Evolutionary conservation across 441 rosid genomes (phyloP).

Genomic region (Mallotus japonicus): DNA sequence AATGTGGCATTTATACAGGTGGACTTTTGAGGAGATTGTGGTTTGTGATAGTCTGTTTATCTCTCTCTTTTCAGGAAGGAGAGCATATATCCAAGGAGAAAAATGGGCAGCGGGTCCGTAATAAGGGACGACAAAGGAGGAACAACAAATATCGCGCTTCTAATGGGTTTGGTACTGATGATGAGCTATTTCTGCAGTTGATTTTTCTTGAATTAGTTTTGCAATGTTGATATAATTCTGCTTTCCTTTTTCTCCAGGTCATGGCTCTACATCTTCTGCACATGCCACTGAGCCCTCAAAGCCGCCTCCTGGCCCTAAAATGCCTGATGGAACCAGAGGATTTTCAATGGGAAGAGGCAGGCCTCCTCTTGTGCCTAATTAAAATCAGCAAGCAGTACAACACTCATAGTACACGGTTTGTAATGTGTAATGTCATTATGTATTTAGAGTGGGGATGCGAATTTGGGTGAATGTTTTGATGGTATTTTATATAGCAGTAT

Average conservation of each 20-base stretch:
- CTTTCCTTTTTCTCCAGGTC: constrained; percentile 38
- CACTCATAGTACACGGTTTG: not conserved
- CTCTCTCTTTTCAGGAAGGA: constrained; percentile 39
- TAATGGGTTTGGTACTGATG: constrained; percentile 41
- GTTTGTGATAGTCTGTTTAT: not conserved
- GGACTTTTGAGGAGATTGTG: not conserved
- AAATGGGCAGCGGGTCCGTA: constrained; percentile 53
- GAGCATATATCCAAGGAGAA: constrained; percentile 55
- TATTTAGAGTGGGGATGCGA: constrained; percentile 15
- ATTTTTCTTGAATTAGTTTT: not conserved
- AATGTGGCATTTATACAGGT: not conserved
- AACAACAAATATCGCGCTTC: constrained; percentile 46
- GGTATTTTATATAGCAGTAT: not conserved
- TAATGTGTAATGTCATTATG: not conserved
- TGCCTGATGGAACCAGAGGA: constrained; percentile 98
- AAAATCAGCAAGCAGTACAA: constrained; percentile 20
- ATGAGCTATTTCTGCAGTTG: not conserved
- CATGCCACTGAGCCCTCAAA: constrained; percentile 54
- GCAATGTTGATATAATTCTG: not conserved
- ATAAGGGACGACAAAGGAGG: constrained; percentile 53
- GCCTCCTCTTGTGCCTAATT: constrained; percentile 39
- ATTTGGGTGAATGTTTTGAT: constrained; percentile 3
- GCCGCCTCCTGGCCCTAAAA: constrained; percentile 94
- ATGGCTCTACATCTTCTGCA: constrained; percentile 50
- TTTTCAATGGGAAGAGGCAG: constrained; percentile 88